Base-by-base conservation (phyloP, 805 yeast genomes). In the Spathaspora girioi region DNA sequence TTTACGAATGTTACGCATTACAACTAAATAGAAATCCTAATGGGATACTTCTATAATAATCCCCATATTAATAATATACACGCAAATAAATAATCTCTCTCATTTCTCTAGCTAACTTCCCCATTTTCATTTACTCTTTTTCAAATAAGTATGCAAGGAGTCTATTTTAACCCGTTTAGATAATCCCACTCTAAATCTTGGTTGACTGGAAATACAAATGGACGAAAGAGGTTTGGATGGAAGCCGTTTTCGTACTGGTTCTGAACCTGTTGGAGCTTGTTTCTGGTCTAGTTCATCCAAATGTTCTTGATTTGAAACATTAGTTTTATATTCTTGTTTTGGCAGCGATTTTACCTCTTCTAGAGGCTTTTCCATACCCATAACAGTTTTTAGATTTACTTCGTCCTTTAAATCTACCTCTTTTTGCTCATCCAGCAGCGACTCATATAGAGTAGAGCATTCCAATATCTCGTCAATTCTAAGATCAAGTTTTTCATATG, bases 101-200 rank as follows among this genome's bases (percentile, higher is more conserved):
- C 12, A 31, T 35, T 19, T 19, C 45, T 47, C 17, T 23, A 42
- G 44, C 44, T 6, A 23, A 42, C 18, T 42, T 12, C 29, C 23
- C 43, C 11, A 11, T 5, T 20, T 23, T 42, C 27, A 42, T 19
- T 23, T 42, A 32, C 20, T 40, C 31, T 46, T 48, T 15, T 48
- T 48, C 45, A 56, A 43, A 47, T 57, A 57, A 31, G 50, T 51
- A 49, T 65, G 69, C 46, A 65, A 54, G 15, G 68, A 50, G 14
- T 66, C 71, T 7, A 67, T 52, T 44, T 53, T 59, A 15, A 47
- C 48, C 43, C 58, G 54, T 47, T 55, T 60, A 6, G 70, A 65
- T 31, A 67, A 54, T 11, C 71, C 71, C 8, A 66, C 69, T 45
- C 68, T 49, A 46, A 35, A 41, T 20, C 40, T 32, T 38, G 47